Evolutionary conservation across 805 yeast species (phyloP).

Genomic region (Starmerella apicola): DNA sequence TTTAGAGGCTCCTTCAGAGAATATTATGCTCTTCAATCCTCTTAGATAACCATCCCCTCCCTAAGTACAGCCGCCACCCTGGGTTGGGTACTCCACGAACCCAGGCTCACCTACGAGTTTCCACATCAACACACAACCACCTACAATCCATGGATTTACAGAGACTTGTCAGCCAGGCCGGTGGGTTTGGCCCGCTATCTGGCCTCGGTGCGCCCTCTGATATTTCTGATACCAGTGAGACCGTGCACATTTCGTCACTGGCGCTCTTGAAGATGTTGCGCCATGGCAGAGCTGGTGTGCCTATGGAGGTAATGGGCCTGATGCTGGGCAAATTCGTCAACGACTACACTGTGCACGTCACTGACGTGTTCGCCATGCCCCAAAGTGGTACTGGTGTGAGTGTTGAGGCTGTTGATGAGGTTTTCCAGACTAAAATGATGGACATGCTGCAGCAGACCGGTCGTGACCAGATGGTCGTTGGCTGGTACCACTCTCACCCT

Average conservation of each 20-base stretch:
- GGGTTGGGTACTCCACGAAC: background rate
- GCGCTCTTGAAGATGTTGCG: constrained; percentile 93
- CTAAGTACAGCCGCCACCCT: constrained; percentile 1
- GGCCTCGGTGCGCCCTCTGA: constrained; percentile 46
- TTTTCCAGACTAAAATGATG: constrained; percentile 98
- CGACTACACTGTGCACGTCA: constrained; percentile 91
- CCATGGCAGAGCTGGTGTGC: constrained; percentile 73
- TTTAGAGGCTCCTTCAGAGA: no score
- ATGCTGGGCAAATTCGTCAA: constrained; percentile 98
- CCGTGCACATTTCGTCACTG: constrained; percentile 88
- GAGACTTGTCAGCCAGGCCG: constrained; percentile 25
- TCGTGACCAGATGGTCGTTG: constrained; percentile 98
- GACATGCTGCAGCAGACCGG: constrained; percentile 98
- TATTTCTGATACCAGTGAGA: constrained; percentile 87
- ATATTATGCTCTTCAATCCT: no score
- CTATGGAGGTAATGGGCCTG: constrained; percentile 90
- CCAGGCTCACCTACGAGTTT: background rate
- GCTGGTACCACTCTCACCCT: constrained; percentile 99
- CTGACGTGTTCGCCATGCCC: constrained; percentile 99
- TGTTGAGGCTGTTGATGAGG: constrained; percentile 98
- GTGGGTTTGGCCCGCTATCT: constrained; percentile 25
- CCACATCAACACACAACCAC: background rate
- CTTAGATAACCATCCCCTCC: background rate
- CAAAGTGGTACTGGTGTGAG: constrained; percentile 92
- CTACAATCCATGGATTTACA: constrained; percentile 25